Evolutionary conservation across 345 rosid species (phyloP).

Genomic region (Syzygium grande): DNA sequence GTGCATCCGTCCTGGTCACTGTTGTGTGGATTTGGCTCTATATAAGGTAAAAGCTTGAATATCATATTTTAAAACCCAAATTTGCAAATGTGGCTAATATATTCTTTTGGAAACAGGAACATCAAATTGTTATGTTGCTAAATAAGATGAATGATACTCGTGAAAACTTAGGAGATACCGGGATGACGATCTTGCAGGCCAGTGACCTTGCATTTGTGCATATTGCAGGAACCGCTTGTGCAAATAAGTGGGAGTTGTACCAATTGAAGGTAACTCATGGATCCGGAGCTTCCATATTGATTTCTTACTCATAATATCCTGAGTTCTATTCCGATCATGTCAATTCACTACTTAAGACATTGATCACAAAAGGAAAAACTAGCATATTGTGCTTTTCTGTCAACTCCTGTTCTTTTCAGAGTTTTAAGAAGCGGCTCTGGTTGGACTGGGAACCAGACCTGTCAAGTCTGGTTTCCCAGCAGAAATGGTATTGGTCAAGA

Average conservation of each 20-base stretch:
- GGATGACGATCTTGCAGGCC: not conserved
- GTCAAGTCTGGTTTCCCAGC: not conserved
- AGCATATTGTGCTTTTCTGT: not conserved
- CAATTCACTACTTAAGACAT: not conserved
- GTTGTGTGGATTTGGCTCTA: not conserved
- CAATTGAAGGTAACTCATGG: not conserved
- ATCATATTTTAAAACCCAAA: not conserved
- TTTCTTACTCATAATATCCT: not conserved
- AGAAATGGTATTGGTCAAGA: no score
- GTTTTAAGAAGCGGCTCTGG: not conserved
- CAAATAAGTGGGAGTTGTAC: not conserved
- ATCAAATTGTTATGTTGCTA: not conserved
- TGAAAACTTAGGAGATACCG: not conserved
- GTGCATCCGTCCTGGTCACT: slow-evolving; percentile 11
- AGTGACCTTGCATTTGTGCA: not conserved
- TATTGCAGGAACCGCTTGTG: not conserved
- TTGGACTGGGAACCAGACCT: not conserved
- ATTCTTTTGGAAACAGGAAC: not conserved
- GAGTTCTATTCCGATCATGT: not conserved
- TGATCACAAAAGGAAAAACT: not conserved
- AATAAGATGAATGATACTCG: not conserved
- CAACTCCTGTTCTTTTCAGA: not conserved
- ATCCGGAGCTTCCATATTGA: not conserved
- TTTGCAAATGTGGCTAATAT: not conserved
- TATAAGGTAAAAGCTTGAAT: not conserved